phyloP scores from a whole-genome alignment of 441 rosid species.

The Euphorbia corollata region DNA sequence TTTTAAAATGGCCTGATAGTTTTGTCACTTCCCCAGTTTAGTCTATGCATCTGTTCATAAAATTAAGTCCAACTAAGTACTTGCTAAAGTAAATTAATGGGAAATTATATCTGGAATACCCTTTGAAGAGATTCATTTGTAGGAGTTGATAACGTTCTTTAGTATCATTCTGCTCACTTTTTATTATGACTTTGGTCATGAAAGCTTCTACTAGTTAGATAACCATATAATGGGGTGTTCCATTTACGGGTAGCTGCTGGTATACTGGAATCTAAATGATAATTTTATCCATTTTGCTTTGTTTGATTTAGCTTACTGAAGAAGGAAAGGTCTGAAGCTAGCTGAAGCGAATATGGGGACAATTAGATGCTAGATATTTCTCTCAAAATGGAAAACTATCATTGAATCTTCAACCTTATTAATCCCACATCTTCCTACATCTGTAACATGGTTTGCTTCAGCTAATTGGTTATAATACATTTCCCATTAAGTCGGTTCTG shows the following conservation, averaged over 20 bases:
- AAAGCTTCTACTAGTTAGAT: not conserved
- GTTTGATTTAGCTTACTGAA: not conserved
- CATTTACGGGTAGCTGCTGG: not conserved
- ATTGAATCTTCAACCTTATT: not conserved
- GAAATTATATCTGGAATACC: not conserved
- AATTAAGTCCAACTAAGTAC: not conserved
- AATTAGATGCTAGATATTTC: no score
- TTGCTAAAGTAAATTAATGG: not conserved
- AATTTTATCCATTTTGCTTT: not conserved
- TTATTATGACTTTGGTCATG: not conserved
- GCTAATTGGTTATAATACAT: not conserved
- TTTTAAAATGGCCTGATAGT: not conserved
- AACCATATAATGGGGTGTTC: not conserved
- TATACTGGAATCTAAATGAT: not conserved
- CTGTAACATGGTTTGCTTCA: not conserved
- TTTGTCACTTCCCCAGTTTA: not conserved
- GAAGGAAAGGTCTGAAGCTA: not conserved
- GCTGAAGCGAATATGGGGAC: no score
- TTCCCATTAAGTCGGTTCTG: not conserved
- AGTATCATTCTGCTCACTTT: not conserved
- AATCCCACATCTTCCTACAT: not conserved
- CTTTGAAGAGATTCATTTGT: not conserved
- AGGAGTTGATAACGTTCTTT: no score
- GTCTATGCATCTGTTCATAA: not conserved
- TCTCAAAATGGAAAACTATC: not conserved